These are phyloP conservation scores for Circinella minor DNA, from an alignment of 371 early-diverging fungal species.

Conservation along the genomic window DNA sequence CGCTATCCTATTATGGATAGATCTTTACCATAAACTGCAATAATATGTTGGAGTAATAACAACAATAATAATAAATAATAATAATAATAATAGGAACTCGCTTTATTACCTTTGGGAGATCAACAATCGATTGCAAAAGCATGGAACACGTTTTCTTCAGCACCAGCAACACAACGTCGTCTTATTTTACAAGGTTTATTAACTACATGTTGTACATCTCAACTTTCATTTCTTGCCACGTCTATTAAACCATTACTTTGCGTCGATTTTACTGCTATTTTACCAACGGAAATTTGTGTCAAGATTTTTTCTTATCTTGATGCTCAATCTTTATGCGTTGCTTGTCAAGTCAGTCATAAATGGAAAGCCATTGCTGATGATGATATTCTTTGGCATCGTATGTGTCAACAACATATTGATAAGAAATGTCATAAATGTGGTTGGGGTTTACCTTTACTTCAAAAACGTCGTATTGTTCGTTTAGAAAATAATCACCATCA, in stretches of 20 bases:
- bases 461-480: constrained; percentile 38
- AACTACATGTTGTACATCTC: constrained; percentile 59
- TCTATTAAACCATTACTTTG: constrained; percentile 42
- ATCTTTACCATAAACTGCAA: constrained; percentile 4
- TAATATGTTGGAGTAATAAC: background rate
- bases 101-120: constrained; percentile 12
- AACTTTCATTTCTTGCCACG: constrained; percentile 45
- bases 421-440: constrained; percentile 94
- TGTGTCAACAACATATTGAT: constrained; percentile 97
- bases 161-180: constrained; percentile 51
- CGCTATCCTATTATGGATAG: too few species aligned
- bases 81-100: constrained; percentile 13
- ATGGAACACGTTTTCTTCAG: constrained; percentile 56
- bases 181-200: constrained; percentile 64
- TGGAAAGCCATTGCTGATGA: constrained; percentile 90
- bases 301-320: constrained; percentile 87
- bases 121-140: constrained; percentile 51
- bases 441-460: constrained; percentile 89
- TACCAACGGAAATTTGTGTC: constrained; percentile 82
- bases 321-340: constrained; percentile 88
- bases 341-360: constrained; percentile 79
- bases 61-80: background rate
- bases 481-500: constrained; percentile 7
- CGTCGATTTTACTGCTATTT: constrained; percentile 74
- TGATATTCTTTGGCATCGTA: constrained; percentile 90